phyloP scores from a whole-genome alignment of 1,284 basidiomycete genomes.

The Heterobasidion occidentale region DNA sequence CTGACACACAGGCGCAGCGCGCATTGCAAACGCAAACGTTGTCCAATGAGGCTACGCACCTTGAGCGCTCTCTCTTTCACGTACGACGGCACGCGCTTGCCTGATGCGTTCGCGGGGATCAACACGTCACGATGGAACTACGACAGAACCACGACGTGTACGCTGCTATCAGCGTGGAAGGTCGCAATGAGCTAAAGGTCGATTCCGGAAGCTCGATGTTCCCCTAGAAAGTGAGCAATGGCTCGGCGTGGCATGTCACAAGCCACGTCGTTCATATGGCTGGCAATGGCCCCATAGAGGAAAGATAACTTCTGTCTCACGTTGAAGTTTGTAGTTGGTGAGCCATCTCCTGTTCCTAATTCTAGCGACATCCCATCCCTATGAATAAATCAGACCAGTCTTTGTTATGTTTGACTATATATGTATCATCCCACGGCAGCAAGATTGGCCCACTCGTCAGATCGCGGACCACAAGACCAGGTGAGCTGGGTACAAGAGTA shows the following conservation, averaged over 20 bases:
- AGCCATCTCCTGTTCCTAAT: too few relatives aligned
- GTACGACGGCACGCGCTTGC: slow-evolving; percentile 51
- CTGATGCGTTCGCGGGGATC: slow-evolving; percentile 48
- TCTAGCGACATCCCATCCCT: too few relatives aligned
- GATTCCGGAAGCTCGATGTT: slow-evolving; percentile 58
- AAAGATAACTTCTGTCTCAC: slow-evolving; percentile 25
- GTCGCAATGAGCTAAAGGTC: slow-evolving; percentile 44
- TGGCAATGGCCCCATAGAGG: slow-evolving; percentile 12
- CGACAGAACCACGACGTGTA: slow-evolving; percentile 41
- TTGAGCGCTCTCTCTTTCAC: slow-evolving; percentile 55
- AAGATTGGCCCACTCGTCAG: too few relatives aligned
- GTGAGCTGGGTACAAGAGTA: too few relatives aligned
- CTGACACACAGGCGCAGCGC: slow-evolving; percentile 30
- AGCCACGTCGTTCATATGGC: slow-evolving; percentile 39
- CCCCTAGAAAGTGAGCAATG: slow-evolving; percentile 54
- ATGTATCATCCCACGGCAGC: too few relatives aligned
- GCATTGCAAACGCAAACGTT: slow-evolving; percentile 36
- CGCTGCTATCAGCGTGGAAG: slow-evolving; percentile 55
- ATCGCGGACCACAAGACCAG: too few relatives aligned
- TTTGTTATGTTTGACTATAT: too few relatives aligned
- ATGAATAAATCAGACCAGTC: too few relatives aligned
- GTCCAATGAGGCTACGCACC: slow-evolving; percentile 59
- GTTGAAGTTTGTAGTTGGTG: neutral
- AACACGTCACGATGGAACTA: slow-evolving; percentile 38
- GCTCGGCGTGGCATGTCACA: slow-evolving; percentile 52